Evolutionary conservation across 805 yeast species (phyloP), one percentile per base, ranked within the genome.

Genomic region (Monosporozyma servazzii): DNA sequence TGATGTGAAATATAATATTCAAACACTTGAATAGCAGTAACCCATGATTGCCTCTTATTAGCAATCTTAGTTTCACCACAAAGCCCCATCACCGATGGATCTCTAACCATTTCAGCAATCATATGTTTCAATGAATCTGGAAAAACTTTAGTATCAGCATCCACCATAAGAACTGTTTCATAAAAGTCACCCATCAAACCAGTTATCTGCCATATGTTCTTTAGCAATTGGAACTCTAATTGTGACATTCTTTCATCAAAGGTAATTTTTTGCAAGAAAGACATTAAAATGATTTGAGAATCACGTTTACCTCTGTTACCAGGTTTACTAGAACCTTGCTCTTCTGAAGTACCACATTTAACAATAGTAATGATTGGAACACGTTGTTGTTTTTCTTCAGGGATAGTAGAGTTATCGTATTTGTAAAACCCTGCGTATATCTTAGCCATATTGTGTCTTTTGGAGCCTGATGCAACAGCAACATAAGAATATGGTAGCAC

Each of bases 241-340:
- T 84, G 86, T 0, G 96, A 84, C 96, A 89, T 89, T 75, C 96
- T 81, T 67, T 90, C 97, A 68, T 89, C 91, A 67, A 88, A 89
- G 62, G 90, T 87, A 18, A 89, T 78, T 60, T 81, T 84, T 69
- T 89, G 96, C 61, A 89, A 75, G 68, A 89, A 89, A 0, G 91
- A 82, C 97, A 89, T 90, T 60, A 89, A 72, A 54, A 89, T 83
- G 54, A 89, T 82, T 68, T 89, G 97, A 20, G 96, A 87, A 66
- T 89, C 97, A 71, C 97, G 85, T 68, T 89, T 89, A 70, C 97
- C 97, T 75, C 97, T 82, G 67, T 89, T 89, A 58, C 97, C 97
- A 5, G 96, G 96, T 63, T 82, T 84, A 1, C 82, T 72, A 2
- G 84, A 74, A 13, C 76, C 75, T 23, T 79, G 81, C 64, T 88